Percentiles rank a stretch among this genome's conserved stretches.
Evolutionary conservation across 148 eudicot species (phyloP).

Genomic region (Cornus suecica): DNA sequence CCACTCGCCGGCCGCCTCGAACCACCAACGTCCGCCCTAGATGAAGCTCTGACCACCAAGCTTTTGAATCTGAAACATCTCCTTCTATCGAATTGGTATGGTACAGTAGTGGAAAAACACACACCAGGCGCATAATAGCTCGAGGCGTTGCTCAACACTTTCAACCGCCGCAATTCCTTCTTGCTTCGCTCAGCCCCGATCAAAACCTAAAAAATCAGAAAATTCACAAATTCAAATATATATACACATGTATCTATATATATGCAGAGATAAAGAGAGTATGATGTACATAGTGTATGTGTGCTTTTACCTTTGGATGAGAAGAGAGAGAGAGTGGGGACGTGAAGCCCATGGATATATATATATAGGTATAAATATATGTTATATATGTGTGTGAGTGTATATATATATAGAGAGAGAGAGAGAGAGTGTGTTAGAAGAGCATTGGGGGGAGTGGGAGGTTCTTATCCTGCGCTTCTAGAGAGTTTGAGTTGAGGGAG

Average conservation of each 20-base stretch:
- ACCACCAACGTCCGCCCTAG: constrained; percentile 22
- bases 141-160: constrained; percentile 4
- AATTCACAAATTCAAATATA: constrained; percentile 4
- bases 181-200: constrained; percentile 6
- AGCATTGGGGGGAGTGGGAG: not conserved
- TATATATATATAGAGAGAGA: not conserved
- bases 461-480: not conserved
- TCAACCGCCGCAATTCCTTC: not conserved
- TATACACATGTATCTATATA: too few relatives aligned
- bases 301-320: constrained; percentile 34
- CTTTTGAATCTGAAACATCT: constrained; percentile 16
- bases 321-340: constrained; percentile 47
- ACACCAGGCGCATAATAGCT: constrained; percentile 5
- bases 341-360: constrained; percentile 26
- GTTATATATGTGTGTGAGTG: too few relatives aligned
- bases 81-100: not conserved
- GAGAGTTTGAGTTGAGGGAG: not conserved
- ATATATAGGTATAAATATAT: too few relatives aligned
- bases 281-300: not conserved
- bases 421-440: not conserved
- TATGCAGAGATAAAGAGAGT: not conserved
- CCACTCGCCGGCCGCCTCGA: constrained; percentile 21
- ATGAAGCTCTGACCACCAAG: constrained; percentile 31
- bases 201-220: constrained; percentile 8
- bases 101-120: constrained; percentile 17